Percentiles rank a stretch among this genome's conserved stretches.
These are phyloP conservation scores for Hyaloraphidium curvatum DNA, from an alignment of 192 early-diverging fungal species.

Conservation along the genomic window DNA sequence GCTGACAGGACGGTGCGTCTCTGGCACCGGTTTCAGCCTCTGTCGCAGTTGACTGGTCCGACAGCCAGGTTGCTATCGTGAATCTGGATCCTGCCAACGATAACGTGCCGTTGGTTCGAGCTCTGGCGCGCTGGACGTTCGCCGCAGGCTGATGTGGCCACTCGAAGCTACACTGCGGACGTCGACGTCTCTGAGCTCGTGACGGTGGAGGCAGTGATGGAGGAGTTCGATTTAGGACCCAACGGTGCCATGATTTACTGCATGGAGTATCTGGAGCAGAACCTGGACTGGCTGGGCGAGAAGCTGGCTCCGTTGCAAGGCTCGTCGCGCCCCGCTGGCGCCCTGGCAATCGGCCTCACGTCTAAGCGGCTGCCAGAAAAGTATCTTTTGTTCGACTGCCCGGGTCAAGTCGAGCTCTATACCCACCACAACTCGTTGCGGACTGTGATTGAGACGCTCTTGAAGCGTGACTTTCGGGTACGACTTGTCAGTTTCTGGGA, in stretches of 20 bases:
- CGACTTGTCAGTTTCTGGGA: neutral
- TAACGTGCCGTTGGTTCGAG: constrained; percentile 17
- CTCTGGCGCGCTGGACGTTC: neutral
- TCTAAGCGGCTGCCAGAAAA: constrained; percentile 13
- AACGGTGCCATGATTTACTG: constrained; percentile 41
- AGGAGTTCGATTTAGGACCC: constrained; percentile 27
- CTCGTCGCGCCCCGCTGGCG: too few relatives aligned
- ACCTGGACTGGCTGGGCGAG: constrained; percentile 32
- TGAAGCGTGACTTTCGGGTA: neutral
- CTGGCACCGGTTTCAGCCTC: neutral
- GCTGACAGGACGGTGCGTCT: constrained; percentile 15
- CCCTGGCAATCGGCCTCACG: too few relatives aligned
- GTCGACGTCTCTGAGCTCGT: constrained; percentile 31
- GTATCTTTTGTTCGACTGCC: constrained; percentile 35
- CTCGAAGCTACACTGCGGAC: constrained; percentile 18
- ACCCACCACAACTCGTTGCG: constrained; percentile 14
- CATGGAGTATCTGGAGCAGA: constrained; percentile 40
- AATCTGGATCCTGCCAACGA: constrained; percentile 46
- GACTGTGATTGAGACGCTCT: neutral
- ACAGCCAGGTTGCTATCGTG: constrained; percentile 16
- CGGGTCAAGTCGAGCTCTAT: constrained; percentile 40
- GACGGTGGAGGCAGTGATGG: constrained; percentile 29
- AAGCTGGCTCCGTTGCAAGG: constrained; percentile 10
- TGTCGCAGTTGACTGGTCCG: neutral
- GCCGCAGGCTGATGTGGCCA: neutral